phyloP scores from a whole-genome alignment of 192 early-diverging fungal genomes.

The Spinellus fusiger region DNA sequence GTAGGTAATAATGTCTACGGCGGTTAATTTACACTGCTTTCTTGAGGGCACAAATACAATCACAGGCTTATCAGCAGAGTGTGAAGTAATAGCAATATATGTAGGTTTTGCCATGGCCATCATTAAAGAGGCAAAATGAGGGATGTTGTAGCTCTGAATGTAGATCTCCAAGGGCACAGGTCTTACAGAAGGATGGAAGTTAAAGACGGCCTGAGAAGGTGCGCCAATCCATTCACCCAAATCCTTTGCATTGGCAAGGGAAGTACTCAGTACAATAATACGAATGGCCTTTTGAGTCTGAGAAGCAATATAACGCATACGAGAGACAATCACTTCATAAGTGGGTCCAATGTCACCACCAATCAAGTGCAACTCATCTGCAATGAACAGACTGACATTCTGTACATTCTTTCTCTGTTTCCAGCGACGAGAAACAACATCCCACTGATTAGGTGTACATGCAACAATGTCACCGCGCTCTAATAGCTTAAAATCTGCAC shows the following conservation, averaged over 20 bases:
- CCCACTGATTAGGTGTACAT: slow-evolving; percentile 89
- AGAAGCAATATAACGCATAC: slow-evolving; percentile 88
- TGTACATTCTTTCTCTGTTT: slow-evolving; percentile 92
- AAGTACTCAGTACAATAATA: slow-evolving; percentile 86
- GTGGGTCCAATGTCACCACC: slow-evolving; percentile 87
- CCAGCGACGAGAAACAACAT: slow-evolving; percentile 91
- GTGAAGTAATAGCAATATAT: slow-evolving; percentile 65
- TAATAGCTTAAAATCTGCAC: slow-evolving; percentile 82
- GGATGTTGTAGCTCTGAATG: slow-evolving; percentile 86
- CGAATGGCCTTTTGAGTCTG: slow-evolving; percentile 78
- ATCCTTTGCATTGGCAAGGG: slow-evolving; percentile 96
- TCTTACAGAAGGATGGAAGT: slow-evolving; percentile 91
- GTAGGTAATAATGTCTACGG: slow-evolving; percentile 77
- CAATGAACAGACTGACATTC: slow-evolving; percentile 80
- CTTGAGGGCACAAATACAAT: slow-evolving; percentile 93
- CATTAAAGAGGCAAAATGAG: slow-evolving; percentile 95
- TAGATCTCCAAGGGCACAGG: slow-evolving; percentile 92
- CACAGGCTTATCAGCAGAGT: slow-evolving; percentile 58
- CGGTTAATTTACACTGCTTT: slow-evolving; percentile 83
- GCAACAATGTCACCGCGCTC: slow-evolving; percentile 92
- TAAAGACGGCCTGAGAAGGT: slow-evolving; percentile 70
- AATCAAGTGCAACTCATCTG: slow-evolving; percentile 93
- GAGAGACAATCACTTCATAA: slow-evolving; percentile 88
- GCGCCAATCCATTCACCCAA: slow-evolving; percentile 97
- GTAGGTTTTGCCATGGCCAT: slow-evolving; percentile 86